A percentile compares a stretch with the other conserved stretches of the same genome.
These are phyloP conservation scores for Colletotrichum acutatum DNA, from an alignment of 2,329 filamentous ascomycete species.

Conservation along the genomic window DNA sequence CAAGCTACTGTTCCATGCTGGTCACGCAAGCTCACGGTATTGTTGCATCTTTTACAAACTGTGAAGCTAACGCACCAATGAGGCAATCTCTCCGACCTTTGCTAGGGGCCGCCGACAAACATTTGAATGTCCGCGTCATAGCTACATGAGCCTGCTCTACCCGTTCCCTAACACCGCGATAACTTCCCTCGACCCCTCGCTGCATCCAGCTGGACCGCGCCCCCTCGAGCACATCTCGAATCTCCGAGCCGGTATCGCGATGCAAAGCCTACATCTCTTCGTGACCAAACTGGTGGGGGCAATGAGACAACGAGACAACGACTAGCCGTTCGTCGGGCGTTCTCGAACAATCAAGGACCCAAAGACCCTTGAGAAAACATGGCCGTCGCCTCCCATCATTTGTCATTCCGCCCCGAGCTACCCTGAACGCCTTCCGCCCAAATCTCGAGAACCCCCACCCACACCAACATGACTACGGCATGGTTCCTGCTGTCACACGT, in stretches of 20 bases:
- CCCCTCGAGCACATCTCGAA: background rate
- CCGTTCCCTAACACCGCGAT: background rate
- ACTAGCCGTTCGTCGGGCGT: background rate
- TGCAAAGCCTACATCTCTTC: background rate
- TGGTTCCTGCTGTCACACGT: slow-evolving; percentile 20
- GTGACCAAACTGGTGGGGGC: background rate
- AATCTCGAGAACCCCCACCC: background rate
- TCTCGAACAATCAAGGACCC: slow-evolving; percentile 2
- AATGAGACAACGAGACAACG: background rate
- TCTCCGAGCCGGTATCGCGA: background rate
- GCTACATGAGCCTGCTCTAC: background rate
- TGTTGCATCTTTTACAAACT: slow-evolving; percentile 32
- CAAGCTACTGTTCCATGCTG: slow-evolving; percentile 23
- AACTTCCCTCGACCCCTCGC: background rate
- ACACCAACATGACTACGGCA: slow-evolving; percentile 7
- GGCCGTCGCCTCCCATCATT: slow-evolving; percentile 1
- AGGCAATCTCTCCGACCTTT: slow-evolving; percentile 4
- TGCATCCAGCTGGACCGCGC: background rate
- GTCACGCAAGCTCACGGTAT: slow-evolving; percentile 31
- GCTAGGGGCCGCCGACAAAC: background rate
- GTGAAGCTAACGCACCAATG: slow-evolving; percentile 13
- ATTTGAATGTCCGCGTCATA: slow-evolving; percentile 29
- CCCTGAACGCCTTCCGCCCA: background rate
- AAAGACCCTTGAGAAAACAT: background rate
- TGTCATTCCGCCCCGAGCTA: slow-evolving; percentile 10